These are phyloP conservation scores for Zasmidium citrigriseum DNA, from an alignment of 2,329 filamentous ascomycete species.

Conservation along the genomic window DNA sequence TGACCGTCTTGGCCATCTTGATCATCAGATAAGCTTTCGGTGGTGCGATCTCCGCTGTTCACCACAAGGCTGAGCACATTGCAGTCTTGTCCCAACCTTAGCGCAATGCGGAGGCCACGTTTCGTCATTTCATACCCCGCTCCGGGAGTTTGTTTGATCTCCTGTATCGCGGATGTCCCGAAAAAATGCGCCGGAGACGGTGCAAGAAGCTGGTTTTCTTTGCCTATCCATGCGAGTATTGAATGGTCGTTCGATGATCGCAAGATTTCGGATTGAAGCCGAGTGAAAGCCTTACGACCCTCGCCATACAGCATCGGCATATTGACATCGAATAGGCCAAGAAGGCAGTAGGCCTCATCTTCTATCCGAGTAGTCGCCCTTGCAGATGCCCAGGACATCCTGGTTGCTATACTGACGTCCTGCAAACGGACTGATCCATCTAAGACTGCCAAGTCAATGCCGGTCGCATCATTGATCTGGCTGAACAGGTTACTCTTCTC, in stretches of 20 bases:
- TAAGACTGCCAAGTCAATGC: neutral
- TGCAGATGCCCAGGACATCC: conserved; percentile 21
- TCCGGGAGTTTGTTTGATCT: neutral
- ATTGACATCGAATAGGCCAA: conserved; percentile 31
- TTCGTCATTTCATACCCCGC: neutral
- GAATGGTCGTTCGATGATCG: neutral
- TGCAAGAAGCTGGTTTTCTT: neutral
- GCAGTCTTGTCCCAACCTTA: neutral
- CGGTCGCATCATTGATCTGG: neutral
- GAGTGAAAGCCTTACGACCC: conserved; percentile 20
- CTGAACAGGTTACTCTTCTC: neutral
- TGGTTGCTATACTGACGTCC: conserved; percentile 12
- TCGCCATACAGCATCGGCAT: conserved; percentile 37
- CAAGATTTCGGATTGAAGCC: conserved; percentile 18
- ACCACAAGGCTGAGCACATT: neutral
- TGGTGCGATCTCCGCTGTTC: too few relatives aligned
- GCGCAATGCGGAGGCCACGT: neutral
- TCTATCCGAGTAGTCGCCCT: conserved; percentile 27
- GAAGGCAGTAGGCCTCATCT: conserved; percentile 33
- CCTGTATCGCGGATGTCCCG: neutral
- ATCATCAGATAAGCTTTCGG: too few relatives aligned
- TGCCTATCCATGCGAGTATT: neutral
- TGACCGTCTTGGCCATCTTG: too few relatives aligned
- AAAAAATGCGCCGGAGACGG: neutral
- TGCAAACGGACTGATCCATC: neutral